Base-by-base conservation (phyloP, 129 eudicot genomes). In the Kitagawia praeruptora region DNA sequence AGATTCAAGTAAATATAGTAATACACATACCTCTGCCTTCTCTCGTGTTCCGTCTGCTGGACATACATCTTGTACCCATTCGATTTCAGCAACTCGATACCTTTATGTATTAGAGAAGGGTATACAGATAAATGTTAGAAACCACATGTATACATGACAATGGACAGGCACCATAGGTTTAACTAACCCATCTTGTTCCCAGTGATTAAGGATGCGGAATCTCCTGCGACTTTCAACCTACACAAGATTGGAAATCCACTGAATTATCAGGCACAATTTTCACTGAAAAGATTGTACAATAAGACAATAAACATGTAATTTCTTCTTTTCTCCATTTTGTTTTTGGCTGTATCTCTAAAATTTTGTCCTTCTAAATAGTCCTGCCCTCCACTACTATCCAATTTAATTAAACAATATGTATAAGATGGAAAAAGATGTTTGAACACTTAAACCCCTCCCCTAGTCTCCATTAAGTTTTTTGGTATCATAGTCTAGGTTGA, bases 181-280 rank as follows among this genome's bases (percentile, higher is more conserved):
- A 61, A 87, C 91, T 89, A 53, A 94, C 99, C 99, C 99, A 25
- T 95, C 99, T 90, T 95, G 99, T 85, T 90, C 97, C 99, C 97
- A 89, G 66, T 91, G 82, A 56, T 83, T 90, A 78, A 95, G 84
- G 71, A 95, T 92, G 73, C 87, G 94, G 76, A 90, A 95, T 90
- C 99, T 92, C 83, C 96, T 70, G 66, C 97, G 90, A 80, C 99
- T 91, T 83, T 92, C 96, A 85, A 95, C 92, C 99, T 94, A 89
- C 88, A 90, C 41, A 39, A 80, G 15, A 77, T 44, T 12, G 41
- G 5, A 44, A 42, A 41, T n/a, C 14, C 6, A 25, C 10, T 44
- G 34, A 61, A 4, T 61, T 2, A n/a, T n/a, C 38, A n/a, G 15
- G 28, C 21, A 13, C 15, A 74, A 44, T 23, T 42, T 42, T 74